phyloP scores from a whole-genome alignment of 345 rosid species.

The Eucalyptus guilfoylei region DNA sequence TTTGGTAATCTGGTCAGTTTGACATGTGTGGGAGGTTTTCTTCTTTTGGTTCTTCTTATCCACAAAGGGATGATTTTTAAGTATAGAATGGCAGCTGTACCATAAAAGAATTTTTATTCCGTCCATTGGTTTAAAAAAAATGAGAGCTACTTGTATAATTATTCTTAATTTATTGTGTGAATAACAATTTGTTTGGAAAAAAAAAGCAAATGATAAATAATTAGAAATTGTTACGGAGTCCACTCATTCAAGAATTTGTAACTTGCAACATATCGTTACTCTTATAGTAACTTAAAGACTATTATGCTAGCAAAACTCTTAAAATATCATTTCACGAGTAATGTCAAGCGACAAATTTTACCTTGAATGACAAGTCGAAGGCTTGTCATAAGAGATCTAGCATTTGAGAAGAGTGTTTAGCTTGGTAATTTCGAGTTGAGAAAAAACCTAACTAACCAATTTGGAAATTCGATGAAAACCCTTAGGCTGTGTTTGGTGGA shows the following conservation, averaged over 20 bases:
- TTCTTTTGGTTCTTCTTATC: not conserved
- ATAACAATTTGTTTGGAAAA: too few relatives aligned
- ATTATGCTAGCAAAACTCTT: not conserved
- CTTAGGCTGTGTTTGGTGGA: not conserved
- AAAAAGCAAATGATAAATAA: too few relatives aligned
- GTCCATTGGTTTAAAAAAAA: not conserved
- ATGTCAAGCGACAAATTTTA: not conserved
- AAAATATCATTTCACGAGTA: not conserved
- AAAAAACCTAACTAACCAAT: not conserved
- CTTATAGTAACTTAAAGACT: too few relatives aligned
- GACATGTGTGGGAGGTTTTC: not conserved
- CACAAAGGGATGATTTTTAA: not conserved
- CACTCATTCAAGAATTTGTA: too few relatives aligned
- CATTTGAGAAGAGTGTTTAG: not conserved
- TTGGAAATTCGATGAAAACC: not conserved
- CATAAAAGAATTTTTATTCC: not conserved
- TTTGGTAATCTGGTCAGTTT: not conserved
- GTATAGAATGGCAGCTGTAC: not conserved
- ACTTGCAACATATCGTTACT: not conserved
- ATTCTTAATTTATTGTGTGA: not conserved
- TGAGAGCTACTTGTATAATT: not conserved
- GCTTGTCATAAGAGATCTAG: not conserved
- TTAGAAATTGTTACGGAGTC: accelerated
- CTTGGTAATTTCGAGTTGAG: not conserved
- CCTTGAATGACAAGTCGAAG: not conserved